phyloP scores from a whole-genome alignment of 2,329 filamentous ascomycete species.

The Stagonosporopsis rhizophila region DNA sequence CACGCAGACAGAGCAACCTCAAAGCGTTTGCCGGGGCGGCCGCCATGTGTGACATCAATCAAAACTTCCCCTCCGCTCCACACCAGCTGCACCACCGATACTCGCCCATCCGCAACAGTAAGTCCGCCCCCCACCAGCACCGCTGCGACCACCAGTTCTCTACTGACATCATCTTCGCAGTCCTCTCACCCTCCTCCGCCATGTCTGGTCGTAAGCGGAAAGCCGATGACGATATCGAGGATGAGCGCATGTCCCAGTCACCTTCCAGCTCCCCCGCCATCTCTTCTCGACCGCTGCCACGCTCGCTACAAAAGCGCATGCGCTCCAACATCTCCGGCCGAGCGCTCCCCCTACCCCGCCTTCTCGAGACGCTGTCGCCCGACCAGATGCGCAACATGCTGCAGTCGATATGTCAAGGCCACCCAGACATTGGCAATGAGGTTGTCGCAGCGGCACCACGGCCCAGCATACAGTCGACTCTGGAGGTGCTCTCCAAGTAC shows the following conservation, averaged over 20 bases:
- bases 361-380: conserved; percentile 93
- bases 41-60: conserved; percentile 66
- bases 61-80: conserved; percentile 66
- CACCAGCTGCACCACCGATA: conserved; percentile 67
- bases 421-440: conserved; percentile 84
- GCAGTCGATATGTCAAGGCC: conserved; percentile 89
- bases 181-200: conserved; percentile 47
- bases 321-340: conserved; percentile 73
- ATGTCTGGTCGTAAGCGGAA: conserved; percentile 78
- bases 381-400: conserved; percentile 84
- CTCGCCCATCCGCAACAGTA: conserved; percentile 67
- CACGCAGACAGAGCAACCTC: conserved; percentile 22
- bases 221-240: conserved; percentile 75
- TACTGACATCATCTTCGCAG: conserved; percentile 29
- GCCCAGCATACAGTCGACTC: conserved; percentile 81
- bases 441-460: conserved; percentile 83
- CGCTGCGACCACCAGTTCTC: background rate
- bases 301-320: conserved; percentile 63
- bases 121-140: conserved; percentile 35
- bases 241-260: conserved; percentile 90
- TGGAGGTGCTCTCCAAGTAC: conserved; percentile 83
- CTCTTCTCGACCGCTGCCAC: conserved; percentile 69
- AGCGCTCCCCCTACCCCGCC: conserved; percentile 71
- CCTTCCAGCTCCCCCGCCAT: conserved; percentile 82
- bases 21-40: conserved; percentile 32